Evolutionary conservation across 805 yeast genomes (phyloP).

Genomic region (Metschnikowia matae): DNA sequence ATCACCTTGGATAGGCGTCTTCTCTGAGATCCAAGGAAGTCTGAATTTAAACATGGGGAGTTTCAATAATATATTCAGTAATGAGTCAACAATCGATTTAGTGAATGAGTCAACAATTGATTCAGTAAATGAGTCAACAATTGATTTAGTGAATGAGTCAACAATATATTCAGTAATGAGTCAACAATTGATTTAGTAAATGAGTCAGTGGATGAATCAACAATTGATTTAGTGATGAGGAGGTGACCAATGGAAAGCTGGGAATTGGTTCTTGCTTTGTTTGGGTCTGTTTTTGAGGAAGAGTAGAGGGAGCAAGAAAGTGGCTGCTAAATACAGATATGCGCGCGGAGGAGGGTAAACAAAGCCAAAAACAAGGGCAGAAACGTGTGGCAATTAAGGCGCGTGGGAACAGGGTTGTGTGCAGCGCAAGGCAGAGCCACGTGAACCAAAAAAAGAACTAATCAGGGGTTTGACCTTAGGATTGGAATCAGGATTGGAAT

Average conservation of each 20-base stretch:
- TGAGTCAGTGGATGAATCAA: no score
- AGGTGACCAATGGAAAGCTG: no score
- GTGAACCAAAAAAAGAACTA: neutral
- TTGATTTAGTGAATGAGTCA: no score
- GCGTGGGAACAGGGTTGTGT: neutral
- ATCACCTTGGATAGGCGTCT: slow-evolving; percentile 12
- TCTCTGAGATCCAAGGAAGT: slow-evolving; percentile 13
- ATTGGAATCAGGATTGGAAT: no score
- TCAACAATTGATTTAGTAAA: no score
- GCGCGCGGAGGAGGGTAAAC: neutral
- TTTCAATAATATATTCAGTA: no score
- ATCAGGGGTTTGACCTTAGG: neutral
- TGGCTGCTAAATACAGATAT: slow-evolving; percentile 3
- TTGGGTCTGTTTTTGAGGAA: no score
- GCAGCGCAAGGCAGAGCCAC: neutral
- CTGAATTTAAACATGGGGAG: slow-evolving; percentile 11
- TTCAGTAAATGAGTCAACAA: no score
- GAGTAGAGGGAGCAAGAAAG: neutral
- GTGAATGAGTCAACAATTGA: no score
- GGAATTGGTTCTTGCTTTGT: no score
- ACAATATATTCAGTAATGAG: no score
- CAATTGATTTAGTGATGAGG: neutral
- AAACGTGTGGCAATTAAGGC: slow-evolving; percentile 1
- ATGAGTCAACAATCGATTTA: no score
- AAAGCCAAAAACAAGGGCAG: neutral